Conservation (phyloP, 306 rosid species). For the Luffa aegyptiaca region DNA sequence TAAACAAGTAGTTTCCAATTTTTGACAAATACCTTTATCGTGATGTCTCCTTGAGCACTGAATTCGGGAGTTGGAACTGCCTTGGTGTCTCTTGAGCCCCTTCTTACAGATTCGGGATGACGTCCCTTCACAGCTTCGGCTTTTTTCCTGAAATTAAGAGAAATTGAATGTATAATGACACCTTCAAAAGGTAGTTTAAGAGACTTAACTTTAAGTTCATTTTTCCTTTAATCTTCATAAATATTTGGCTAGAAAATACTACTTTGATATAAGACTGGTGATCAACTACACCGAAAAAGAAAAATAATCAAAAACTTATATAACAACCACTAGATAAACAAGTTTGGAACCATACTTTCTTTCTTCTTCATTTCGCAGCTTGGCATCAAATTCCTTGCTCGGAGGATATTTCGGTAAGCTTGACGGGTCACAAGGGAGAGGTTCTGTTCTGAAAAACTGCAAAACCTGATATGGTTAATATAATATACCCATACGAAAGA, state of each 20-base stretch:
- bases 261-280: background rate
- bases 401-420: constrained; percentile 75
- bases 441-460: constrained; percentile 69
- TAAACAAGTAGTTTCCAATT: background rate
- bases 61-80: constrained; percentile 38
- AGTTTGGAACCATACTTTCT: constrained; percentile 29
- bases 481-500: background rate
- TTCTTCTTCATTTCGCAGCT: constrained; percentile 53
- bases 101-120: constrained; percentile 47
- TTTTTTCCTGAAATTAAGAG: constrained; percentile 39
- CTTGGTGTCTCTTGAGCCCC: constrained; percentile 40
- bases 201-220: background rate
- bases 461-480: constrained; percentile 1
- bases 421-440: constrained; percentile 80
- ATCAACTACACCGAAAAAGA: background rate
- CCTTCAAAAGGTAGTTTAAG: background rate
- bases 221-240: background rate
- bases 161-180: background rate
- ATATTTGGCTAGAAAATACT: background rate
- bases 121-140: constrained; percentile 37
- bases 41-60: constrained; percentile 23
- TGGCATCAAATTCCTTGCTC: constrained; percentile 76
- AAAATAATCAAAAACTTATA: background rate
- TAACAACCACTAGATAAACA: background rate
- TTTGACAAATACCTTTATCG: constrained; percentile 33